Percentiles rank a stretch among this genome's conserved stretches.
phyloP scores from a whole-genome alignment of 768 basidiomycete genomes.

The Termitomyces sp. region DNA sequence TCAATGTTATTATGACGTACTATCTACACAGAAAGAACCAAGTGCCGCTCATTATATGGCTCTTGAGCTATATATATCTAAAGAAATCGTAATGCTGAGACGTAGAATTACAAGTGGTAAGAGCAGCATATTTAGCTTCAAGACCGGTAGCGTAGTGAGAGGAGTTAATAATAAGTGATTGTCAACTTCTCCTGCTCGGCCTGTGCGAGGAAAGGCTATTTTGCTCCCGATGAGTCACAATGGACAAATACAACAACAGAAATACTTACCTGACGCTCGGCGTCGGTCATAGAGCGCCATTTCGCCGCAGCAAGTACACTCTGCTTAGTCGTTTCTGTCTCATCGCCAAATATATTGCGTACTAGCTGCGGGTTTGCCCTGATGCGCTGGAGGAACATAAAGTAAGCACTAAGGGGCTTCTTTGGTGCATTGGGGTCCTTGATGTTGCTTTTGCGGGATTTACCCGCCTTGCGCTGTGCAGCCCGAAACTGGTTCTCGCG shows the following conservation, averaged over 20 bases:
- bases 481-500: conserved; percentile 89
- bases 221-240: conserved; percentile 4
- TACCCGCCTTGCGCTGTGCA: conserved; percentile 89
- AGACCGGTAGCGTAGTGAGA: neutral
- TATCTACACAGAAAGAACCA: neutral
- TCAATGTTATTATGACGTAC: neutral
- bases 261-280: conserved; percentile 77
- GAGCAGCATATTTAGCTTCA: conserved; percentile 23
- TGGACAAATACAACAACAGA: neutral
- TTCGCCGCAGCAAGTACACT: conserved; percentile 89
- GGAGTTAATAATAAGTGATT: conserved; percentile 6
- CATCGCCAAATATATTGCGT: conserved; percentile 78
- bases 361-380: conserved; percentile 75
- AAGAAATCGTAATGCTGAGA: neutral
- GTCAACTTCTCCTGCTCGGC: conserved; percentile 82
- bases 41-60: neutral
- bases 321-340: conserved; percentile 92
- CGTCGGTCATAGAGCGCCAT: conserved; percentile 92
- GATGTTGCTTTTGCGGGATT: conserved; percentile 89
- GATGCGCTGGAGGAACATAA: conserved; percentile 92
- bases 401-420: conserved; percentile 92
- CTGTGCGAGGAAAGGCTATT: conserved; percentile 85
- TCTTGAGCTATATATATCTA: neutral
- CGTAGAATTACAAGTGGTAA: conserved; percentile 28
- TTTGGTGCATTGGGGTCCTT: conserved; percentile 97